These are phyloP conservation scores for Mitragyna speciosa DNA, from an alignment of 257 asterid genomes.

Conservation along the genomic window DNA sequence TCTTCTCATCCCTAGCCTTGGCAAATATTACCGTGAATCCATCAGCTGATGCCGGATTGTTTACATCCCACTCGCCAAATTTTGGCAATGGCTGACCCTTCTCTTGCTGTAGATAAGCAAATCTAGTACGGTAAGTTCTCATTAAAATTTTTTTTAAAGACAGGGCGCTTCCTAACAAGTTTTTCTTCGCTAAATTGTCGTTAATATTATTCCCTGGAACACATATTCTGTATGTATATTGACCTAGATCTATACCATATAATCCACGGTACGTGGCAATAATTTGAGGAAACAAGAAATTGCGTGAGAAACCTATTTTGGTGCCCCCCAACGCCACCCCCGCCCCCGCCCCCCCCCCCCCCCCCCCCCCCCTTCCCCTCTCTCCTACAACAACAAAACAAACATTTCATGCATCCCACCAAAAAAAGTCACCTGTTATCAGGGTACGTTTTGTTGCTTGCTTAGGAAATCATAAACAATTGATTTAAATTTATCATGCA, in stretches of 20 bases:
- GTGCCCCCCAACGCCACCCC: too few species aligned
- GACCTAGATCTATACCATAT: neutral
- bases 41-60: constrained; percentile 50
- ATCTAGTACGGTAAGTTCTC: neutral
- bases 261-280: neutral
- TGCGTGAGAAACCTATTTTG: neutral
- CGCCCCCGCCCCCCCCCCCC: too few species aligned
- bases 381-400: too few species aligned
- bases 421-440: neutral
- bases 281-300: neutral
- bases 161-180: neutral
- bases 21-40: constrained; percentile 51
- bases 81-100: constrained; percentile 48
- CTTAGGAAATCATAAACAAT: neutral
- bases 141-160: neutral
- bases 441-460: too few species aligned
- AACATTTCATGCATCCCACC: neutral
- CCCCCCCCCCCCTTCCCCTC: too few species aligned
- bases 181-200: neutral
- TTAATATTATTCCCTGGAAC: neutral
- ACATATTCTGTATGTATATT: neutral
- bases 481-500: neutral
- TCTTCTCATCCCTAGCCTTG: constrained; percentile 54
- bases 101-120: constrained; percentile 21
- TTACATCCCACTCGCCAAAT: constrained; percentile 56